Percentiles rank a stretch among this genome's conserved stretches.
These are phyloP conservation scores for Glomus cerebriforme DNA, from an alignment of 192 early-diverging fungal genomes.

Conservation along the genomic window DNA sequence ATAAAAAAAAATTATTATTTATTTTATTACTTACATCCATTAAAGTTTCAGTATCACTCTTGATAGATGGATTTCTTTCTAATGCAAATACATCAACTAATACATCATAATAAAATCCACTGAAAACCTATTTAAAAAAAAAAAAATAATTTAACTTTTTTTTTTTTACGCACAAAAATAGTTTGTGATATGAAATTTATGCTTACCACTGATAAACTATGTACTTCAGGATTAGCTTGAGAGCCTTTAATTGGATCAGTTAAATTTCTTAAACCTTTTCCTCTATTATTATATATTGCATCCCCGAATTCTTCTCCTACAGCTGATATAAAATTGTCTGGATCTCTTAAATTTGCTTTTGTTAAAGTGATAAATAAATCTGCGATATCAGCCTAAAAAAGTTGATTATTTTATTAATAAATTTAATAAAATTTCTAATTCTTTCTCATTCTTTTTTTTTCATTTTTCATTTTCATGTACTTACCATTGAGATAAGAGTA, in stretches of 20 bases:
- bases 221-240: not conserved
- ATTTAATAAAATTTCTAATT: no score
- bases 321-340: not conserved
- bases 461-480: not conserved
- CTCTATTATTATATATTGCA: not conserved
- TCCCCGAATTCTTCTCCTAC: slow-evolving; percentile 15
- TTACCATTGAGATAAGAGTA: not conserved
- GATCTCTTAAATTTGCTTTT: not conserved
- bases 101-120: slow-evolving; percentile 11
- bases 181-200: not conserved
- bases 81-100: slow-evolving; percentile 1
- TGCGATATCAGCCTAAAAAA: not conserved
- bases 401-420: not conserved
- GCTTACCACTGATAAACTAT: not conserved
- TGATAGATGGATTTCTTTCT: not conserved
- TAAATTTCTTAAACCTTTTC: slow-evolving; percentile 22
- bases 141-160: not conserved
- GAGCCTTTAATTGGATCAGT: not conserved
- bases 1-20: not conserved
- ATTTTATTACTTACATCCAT: not conserved
- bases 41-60: not conserved
- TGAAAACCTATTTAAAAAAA: not conserved
- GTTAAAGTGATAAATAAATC: not conserved
- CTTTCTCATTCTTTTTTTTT: not conserved
- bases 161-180: not conserved